Percentiles rank a stretch among this genome's conserved stretches.
Evolutionary conservation across 2,329 filamentous ascomycete genomes (phyloP).

Genomic region (Xylaria sp.): DNA sequence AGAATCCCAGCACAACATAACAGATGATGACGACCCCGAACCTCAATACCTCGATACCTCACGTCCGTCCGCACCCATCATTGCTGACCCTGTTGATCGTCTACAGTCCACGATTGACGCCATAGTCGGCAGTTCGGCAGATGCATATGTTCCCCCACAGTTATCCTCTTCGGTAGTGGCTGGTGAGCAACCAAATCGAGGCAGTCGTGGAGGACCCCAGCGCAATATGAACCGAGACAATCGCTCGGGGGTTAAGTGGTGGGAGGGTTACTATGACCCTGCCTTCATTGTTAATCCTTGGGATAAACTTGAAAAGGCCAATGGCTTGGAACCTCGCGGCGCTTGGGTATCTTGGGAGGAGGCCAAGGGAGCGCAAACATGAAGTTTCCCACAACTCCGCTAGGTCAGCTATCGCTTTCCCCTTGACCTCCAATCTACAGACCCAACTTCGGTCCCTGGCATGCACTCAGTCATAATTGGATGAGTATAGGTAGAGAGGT

Average conservation of each 20-base stretch:
- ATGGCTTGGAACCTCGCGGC: conserved; percentile 57
- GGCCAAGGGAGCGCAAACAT: conserved; percentile 38
- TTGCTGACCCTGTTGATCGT: conserved; percentile 29
- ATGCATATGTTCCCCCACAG: conserved; percentile 13
- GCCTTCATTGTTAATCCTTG: conserved; percentile 79
- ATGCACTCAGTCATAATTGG: conserved; percentile 13
- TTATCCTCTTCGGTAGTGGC: conserved; percentile 19
- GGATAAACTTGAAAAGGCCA: conserved; percentile 64
- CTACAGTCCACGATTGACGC: conserved; percentile 46
- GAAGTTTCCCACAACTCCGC: conserved; percentile 15
- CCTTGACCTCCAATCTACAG: conserved; percentile 1
- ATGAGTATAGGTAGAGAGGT: conserved; percentile 7
- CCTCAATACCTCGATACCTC: conserved; percentile 50
- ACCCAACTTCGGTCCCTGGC: conserved; percentile 12
- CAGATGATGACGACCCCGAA: conserved; percentile 31
- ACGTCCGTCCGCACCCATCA: conserved; percentile 45
- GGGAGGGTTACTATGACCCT: conserved; percentile 74
- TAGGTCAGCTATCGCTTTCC: neutral
- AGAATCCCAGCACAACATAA: conserved; percentile 13
- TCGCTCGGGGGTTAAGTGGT: conserved; percentile 64
- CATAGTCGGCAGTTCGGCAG: conserved; percentile 39
- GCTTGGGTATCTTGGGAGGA: conserved; percentile 56
- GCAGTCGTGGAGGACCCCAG: conserved; percentile 38
- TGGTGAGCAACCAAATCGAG: conserved; percentile 16
- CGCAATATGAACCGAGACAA: conserved; percentile 44